A percentile compares a stretch with the other conserved stretches of the same genome.
phyloP scores from a whole-genome alignment of 257 asterid genomes.

The Capsicum rhomboideum region DNA sequence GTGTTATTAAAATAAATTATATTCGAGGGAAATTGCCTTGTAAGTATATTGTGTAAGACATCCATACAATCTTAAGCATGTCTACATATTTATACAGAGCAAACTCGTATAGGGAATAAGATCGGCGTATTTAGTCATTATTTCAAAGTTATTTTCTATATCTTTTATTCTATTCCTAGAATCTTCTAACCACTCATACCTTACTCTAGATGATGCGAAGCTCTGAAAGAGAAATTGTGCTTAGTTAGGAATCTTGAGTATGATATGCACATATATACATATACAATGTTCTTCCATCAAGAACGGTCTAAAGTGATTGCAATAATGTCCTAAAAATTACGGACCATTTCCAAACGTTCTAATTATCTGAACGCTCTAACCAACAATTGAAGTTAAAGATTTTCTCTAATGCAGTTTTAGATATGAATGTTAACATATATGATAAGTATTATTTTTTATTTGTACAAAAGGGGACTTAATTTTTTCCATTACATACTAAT shows the following conservation, averaged over 20 bases:
- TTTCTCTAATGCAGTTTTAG: background rate
- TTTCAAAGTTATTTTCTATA: background rate
- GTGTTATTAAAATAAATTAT: background rate
- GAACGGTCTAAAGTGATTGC: background rate
- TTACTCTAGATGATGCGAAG: background rate
- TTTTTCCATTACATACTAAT: constrained; percentile 4
- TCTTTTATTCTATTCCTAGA: background rate
- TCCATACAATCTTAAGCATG: background rate
- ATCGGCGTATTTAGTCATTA: background rate
- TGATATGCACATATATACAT: background rate
- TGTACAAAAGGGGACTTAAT: constrained; percentile 6
- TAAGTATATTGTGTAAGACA: background rate
- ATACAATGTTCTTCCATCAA: background rate
- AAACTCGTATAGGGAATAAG: background rate
- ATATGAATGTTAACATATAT: background rate
- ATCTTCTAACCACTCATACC: background rate
- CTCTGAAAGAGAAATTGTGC: background rate
- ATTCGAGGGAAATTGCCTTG: background rate
- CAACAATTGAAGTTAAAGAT: background rate
- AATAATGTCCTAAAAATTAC: too few relatives aligned
- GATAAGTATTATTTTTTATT: background rate
- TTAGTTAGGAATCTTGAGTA: too few relatives aligned
- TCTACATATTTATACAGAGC: background rate
- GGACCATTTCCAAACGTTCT: background rate
- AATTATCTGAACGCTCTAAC: background rate